These are phyloP conservation scores for Ceratocystis eucalypticola DNA, from an alignment of 2,329 filamentous ascomycete genomes.

Conservation along the genomic window DNA sequence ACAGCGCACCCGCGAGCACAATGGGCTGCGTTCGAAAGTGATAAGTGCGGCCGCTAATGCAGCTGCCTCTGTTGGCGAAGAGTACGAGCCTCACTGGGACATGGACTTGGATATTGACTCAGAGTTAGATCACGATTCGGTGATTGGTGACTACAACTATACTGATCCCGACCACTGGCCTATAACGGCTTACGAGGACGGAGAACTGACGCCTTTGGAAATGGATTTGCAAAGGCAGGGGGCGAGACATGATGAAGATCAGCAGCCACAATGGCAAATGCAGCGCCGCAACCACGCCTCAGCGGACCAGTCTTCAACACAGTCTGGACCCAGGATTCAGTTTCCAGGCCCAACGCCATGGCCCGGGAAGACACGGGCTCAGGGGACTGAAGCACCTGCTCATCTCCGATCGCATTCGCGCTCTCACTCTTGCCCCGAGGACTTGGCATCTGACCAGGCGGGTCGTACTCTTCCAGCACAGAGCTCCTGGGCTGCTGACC, in stretches of 20 bases:
- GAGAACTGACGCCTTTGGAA: slow-evolving; percentile 2
- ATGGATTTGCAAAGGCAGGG: not conserved
- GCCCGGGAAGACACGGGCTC: too few species aligned
- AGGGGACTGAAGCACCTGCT: too few species aligned
- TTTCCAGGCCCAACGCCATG: too few species aligned
- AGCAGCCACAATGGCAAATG: not conserved
- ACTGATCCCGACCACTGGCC: slow-evolving; percentile 12
- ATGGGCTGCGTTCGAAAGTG: not conserved
- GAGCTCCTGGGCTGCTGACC: not conserved
- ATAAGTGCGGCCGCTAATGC: slow-evolving; percentile 4
- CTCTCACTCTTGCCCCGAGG: not conserved
- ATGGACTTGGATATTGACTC: slow-evolving; percentile 1
- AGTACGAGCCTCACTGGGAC: not conserved
- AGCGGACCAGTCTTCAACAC: not conserved
- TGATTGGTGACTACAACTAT: slow-evolving; percentile 8
- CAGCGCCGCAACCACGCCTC: not conserved
- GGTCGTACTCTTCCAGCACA: not conserved
- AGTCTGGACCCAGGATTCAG: not conserved
- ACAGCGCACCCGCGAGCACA: slow-evolving; percentile 8
- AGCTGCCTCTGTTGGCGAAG: not conserved
- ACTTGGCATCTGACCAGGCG: not conserved
- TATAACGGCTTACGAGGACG: slow-evolving; percentile 10
- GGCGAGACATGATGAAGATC: not conserved
- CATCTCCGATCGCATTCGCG: not conserved
- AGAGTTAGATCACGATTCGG: not conserved